Base-by-base conservation (phyloP, 164 flowering plant genomes). In the Euptelea pleiosperma region DNA sequence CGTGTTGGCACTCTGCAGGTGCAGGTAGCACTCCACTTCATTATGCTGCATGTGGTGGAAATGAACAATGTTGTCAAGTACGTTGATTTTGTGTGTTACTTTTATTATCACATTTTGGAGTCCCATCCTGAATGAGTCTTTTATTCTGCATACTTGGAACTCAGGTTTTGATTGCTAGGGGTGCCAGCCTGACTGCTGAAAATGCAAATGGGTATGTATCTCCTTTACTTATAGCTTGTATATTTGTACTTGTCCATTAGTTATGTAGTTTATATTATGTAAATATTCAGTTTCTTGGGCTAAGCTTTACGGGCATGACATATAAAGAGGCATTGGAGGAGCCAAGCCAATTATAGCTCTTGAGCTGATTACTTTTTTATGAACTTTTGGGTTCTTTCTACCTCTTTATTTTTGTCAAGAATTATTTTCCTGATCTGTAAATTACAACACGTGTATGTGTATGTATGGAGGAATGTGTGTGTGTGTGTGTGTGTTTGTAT, bases 41-140 rank as follows among this genome's bases (percentile, higher is more conserved):
- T 72, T 92, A 92, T 70, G 98, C 98, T 44, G 98, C 96, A 19
- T 89, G 93, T 70, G 95, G 96, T 62, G 98, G 98, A 59, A 92
- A 78, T 82, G 78, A 73, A 30, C 89, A 87, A 49, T 92, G 98
- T 66, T 92, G 98, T 61, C 95, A 85, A 72, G 98, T 92, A 75
- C n/a, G 73, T 62, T 54, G 50, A 7, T 44, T 34, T 47, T 22
- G 8, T 35, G 18, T 28, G 39, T 29, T 45, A 42, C 18, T 41
- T 43, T 12, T 3, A 16, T 35, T 55, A 1, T 43, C 24, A 29
- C 28, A 28, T 36, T 53, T 11, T 48, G n/a, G n/a, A 19, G 4
- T 39, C 14, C 8, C 12, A 39, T 54, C 35, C 8, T 58, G 33
- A 40, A 30, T 22, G 42, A 59, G 55, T 10, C 18, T 51, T 51